Evolutionary conservation across 371 early-diverging fungal genomes (phyloP).

Genomic region (Amoeboaphelidium protococcarum): DNA sequence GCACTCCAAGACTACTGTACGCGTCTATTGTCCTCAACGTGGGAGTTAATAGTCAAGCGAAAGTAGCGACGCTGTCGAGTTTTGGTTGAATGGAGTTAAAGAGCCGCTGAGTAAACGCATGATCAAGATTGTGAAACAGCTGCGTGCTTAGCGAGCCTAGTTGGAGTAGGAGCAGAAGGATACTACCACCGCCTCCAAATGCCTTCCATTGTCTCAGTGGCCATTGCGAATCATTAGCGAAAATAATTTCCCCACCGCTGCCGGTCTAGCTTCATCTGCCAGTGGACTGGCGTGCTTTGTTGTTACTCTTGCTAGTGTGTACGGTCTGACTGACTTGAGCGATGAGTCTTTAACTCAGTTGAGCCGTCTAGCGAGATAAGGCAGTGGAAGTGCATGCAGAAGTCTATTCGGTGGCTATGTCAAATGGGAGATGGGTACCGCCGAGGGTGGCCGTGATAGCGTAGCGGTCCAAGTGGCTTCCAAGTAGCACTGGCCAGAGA

Average conservation of each 20-base stretch:
- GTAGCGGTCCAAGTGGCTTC: constrained; percentile 67
- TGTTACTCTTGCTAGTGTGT: constrained; percentile 49
- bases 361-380: constrained; percentile 76
- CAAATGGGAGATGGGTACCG: constrained; percentile 70
- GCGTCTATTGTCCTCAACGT: too few relatives aligned
- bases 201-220: constrained; percentile 9
- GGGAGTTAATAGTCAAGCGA: constrained; percentile 25
- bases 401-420: constrained; percentile 92
- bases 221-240: constrained; percentile 56
- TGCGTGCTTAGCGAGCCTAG: constrained; percentile 37
- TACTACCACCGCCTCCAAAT: too few relatives aligned
- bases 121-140: constrained; percentile 49
- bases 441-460: constrained; percentile 55
- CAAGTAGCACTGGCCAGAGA: constrained; percentile 78
- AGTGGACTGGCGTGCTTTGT: constrained; percentile 89
- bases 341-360: constrained; percentile 33
- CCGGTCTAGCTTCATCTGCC: constrained; percentile 97
- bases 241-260: constrained; percentile 97
- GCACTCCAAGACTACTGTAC: constrained; percentile 69
- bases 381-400: constrained; percentile 92
- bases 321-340: constrained; percentile 23
- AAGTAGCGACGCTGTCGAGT: too few relatives aligned
- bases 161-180: too few relatives aligned
- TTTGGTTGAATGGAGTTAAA: constrained; percentile 84
- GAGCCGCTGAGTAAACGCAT: constrained; percentile 56